phyloP scores from a whole-genome alignment of 2,329 filamentous ascomycete species.

The Conoideocrella luteorostrata region DNA sequence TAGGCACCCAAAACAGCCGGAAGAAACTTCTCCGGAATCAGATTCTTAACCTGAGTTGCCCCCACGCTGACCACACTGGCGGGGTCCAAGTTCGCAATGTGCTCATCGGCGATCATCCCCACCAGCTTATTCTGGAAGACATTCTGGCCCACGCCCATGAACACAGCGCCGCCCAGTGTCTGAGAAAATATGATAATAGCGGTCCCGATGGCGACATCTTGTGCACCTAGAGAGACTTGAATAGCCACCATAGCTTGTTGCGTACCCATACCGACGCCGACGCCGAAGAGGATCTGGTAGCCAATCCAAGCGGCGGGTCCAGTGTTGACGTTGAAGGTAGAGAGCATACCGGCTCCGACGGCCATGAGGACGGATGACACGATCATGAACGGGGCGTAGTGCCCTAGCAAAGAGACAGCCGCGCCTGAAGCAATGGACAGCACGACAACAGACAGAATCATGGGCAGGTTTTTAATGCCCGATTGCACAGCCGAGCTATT shows the following conservation, averaged over 20 bases:
- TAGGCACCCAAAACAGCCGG: conserved; percentile 1
- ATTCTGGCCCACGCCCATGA: conserved; percentile 44
- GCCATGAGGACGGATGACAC: conserved; percentile 22
- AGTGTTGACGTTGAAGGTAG: conserved; percentile 24
- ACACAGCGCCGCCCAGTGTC: conserved; percentile 37
- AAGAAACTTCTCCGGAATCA: conserved; percentile 3
- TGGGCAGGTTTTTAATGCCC: conserved; percentile 21
- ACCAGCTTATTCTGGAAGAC: conserved; percentile 41
- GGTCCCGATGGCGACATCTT: conserved; percentile 39
- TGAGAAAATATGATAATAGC: conserved; percentile 40
- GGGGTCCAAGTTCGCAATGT: conserved; percentile 3
- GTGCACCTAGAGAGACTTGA: conserved; percentile 34
- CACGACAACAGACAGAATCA: conserved; percentile 22
- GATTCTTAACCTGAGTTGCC: conserved; percentile 2
- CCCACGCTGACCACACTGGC: conserved; percentile 1
- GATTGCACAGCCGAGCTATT: conserved; percentile 21
- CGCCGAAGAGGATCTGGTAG: conserved; percentile 33
- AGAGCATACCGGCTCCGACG: conserved; percentile 35
- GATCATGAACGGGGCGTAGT: conserved; percentile 35
- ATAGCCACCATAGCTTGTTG: conserved; percentile 39
- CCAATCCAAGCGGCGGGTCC: conserved; percentile 20
- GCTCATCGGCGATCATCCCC: not conserved
- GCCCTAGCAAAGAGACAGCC: conserved; percentile 25
- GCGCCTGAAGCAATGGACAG: conserved; percentile 19
- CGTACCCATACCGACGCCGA: conserved; percentile 35